phyloP scores from a whole-genome alignment of 768 basidiomycete genomes.

The Exidia glandulosa region DNA sequence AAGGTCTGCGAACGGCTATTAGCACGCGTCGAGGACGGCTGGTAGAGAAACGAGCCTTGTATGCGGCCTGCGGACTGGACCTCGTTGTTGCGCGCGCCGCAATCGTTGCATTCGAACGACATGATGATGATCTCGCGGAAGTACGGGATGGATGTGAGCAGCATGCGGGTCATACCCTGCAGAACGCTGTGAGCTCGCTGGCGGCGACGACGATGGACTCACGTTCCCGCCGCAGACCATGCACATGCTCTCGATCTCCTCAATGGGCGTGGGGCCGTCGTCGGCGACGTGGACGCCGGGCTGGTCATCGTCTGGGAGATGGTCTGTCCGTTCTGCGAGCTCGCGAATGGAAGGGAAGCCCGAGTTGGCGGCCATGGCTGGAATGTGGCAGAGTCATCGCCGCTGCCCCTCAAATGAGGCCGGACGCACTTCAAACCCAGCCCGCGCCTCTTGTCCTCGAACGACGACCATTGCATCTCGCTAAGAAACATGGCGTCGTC shows the following conservation, averaged over 20 bases:
- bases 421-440: neutral
- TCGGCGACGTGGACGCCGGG: constrained; percentile 23
- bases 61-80: constrained; percentile 84
- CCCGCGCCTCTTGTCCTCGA: neutral
- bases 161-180: constrained; percentile 79
- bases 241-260: constrained; percentile 85
- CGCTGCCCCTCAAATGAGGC: neutral
- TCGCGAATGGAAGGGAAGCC: constrained; percentile 47
- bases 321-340: constrained; percentile 40
- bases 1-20: constrained; percentile 40
- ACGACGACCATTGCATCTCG: neutral
- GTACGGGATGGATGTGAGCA: constrained; percentile 90
- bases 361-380: neutral
- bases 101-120: constrained; percentile 94
- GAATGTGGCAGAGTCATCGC: neutral
- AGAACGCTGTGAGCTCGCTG: constrained; percentile 2
- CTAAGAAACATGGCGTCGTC: constrained; percentile 64
- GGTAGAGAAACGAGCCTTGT: constrained; percentile 44
- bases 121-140: constrained; percentile 92
- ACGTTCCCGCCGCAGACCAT: constrained; percentile 92
- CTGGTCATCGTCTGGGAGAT: constrained; percentile 17
- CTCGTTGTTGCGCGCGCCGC: constrained; percentile 84
- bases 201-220: constrained; percentile 11
- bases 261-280: constrained; percentile 53
- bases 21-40: neutral